A percentile compares a stretch with the other conserved stretches of the same genome.
These are phyloP conservation scores for Yamadazyma trypodendri DNA, from an alignment of 1,139 yeast species.

Conservation along the genomic window DNA sequence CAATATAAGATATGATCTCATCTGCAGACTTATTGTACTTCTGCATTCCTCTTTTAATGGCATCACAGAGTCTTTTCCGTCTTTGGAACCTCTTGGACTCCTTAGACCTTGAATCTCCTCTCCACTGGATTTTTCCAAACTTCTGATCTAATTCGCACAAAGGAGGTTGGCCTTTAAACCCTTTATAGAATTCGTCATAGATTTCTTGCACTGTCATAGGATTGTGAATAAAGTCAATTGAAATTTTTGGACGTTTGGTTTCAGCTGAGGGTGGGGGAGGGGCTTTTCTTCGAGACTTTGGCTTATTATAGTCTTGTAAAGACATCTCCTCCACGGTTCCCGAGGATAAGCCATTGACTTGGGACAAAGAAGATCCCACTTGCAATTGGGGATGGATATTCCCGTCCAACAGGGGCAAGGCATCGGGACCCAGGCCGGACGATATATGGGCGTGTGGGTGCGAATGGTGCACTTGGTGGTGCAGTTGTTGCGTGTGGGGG, in stretches of 20 bases:
- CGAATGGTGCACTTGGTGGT: background rate
- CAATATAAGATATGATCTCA: conserved; percentile 44
- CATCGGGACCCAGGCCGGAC: conserved; percentile 5
- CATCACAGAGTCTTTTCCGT: conserved; percentile 46
- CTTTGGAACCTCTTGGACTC: conserved; percentile 47
- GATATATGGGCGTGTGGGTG: conserved; percentile 11
- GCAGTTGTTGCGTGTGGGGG: background rate
- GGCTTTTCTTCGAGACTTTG: background rate
- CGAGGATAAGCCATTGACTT: background rate
- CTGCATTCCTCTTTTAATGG: conserved; percentile 41
- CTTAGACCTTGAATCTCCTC: conserved; percentile 50
- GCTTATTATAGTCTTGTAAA: conserved; percentile 1
- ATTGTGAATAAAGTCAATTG: conserved; percentile 43
- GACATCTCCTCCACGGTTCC: background rate
- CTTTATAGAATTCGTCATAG: conserved; percentile 47
- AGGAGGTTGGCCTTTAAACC: conserved; percentile 48
- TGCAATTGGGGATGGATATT: conserved; percentile 18
- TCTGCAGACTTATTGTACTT: conserved; percentile 44
- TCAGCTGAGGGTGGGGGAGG: conserved; percentile 4
- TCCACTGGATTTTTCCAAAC: conserved; percentile 47
- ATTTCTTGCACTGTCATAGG: conserved; percentile 48
- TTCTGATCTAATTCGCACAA: conserved; percentile 44
- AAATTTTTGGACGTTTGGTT: conserved; percentile 35
- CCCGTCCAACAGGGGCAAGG: conserved; percentile 14
- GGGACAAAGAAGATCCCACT: conserved; percentile 5